Conservation (phyloP, 169 alveolate species). For the Amoebophrya sp. region DNA sequence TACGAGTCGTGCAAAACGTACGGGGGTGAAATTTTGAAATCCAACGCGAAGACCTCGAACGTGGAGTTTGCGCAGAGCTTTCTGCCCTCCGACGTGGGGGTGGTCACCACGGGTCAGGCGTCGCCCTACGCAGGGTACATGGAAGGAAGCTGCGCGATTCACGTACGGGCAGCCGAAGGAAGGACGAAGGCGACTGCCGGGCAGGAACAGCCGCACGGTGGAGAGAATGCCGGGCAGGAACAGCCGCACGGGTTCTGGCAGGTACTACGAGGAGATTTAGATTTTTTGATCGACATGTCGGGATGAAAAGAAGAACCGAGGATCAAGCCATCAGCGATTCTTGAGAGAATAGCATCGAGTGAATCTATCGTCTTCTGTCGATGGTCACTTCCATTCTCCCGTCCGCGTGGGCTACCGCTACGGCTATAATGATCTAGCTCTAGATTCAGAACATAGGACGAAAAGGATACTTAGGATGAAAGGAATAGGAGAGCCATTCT, state of each 20-base stretch:
- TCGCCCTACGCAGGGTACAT: background rate
- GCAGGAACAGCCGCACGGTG: background rate
- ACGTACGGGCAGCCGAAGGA: background rate
- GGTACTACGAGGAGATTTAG: no score
- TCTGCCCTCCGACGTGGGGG: background rate
- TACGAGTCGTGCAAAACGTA: background rate
- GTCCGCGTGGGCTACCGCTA: no score
- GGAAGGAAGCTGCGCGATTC: background rate
- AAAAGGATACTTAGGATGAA: no score
- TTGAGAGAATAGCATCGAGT: no score
- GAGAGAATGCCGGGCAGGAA: background rate
- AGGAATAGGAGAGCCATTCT: no score
- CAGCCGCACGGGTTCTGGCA: background rate
- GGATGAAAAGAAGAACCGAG: no score
- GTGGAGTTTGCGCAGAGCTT: background rate
- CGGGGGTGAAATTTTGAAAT: background rate
- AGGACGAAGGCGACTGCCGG: background rate
- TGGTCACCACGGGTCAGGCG: background rate
- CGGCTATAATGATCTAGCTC: no score
- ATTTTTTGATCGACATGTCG: no score
- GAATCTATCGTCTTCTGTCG: no score
- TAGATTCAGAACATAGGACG: no score
- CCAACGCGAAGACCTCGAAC: background rate
- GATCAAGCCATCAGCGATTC: no score
- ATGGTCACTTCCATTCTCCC: no score